Conservation (phyloP, 2,329 filamentous ascomycete species). For the Aureobasidium leucospermi region DNA sequence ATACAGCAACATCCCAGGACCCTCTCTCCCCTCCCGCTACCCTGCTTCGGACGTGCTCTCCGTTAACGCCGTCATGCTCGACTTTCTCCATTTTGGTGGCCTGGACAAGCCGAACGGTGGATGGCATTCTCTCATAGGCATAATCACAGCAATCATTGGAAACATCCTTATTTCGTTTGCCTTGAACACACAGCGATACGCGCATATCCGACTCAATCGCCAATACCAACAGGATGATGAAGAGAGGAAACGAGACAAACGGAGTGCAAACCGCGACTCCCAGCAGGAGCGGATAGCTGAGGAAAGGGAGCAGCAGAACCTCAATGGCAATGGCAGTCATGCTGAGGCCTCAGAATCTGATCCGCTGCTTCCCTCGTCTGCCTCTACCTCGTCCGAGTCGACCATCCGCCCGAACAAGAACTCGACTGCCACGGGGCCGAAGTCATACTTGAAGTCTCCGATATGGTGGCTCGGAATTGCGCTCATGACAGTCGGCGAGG, state of each 20-base stretch:
- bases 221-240: slow-evolving; percentile 47
- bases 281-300: slow-evolving; percentile 30
- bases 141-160: slow-evolving; percentile 83
- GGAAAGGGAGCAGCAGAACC: slow-evolving; percentile 18
- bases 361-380: slow-evolving; percentile 41
- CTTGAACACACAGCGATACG: slow-evolving; percentile 92
- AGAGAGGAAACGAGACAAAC: slow-evolving; percentile 21
- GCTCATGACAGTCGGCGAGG: slow-evolving; percentile 86
- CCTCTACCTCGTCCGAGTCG: slow-evolving; percentile 33
- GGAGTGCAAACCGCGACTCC: slow-evolving; percentile 36
- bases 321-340: slow-evolving; percentile 25
- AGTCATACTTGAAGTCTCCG: slow-evolving; percentile 78
- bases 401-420: slow-evolving; percentile 33
- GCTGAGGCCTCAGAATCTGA: slow-evolving; percentile 40
- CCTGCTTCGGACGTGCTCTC: not conserved
- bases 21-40: not conserved
- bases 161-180: slow-evolving; percentile 93
- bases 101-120: slow-evolving; percentile 23
- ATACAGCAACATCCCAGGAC: not conserved
- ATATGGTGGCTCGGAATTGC: slow-evolving; percentile 97
- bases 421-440: slow-evolving; percentile 35
- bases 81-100: not conserved
- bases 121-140: slow-evolving; percentile 94
- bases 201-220: slow-evolving; percentile 75
- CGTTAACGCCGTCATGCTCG: slow-evolving; percentile 5